Base-by-base conservation (phyloP, 176 grass and related monocot species). In the Lolium rigidum region DNA sequence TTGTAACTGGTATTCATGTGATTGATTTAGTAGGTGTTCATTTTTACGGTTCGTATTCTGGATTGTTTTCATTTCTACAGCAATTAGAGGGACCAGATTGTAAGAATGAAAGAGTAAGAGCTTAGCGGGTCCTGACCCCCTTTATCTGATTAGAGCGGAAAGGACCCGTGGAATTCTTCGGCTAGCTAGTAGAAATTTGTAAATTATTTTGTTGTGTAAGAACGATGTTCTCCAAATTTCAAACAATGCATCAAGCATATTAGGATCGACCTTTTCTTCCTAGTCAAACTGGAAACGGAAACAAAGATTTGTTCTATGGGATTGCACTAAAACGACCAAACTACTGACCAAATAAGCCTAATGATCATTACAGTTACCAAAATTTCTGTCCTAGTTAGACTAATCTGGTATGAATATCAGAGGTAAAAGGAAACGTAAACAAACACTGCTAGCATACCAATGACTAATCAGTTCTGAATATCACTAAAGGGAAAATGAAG, bases 381-480 rank as follows among this genome's bases (percentile, higher is more conserved):
- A 70, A 4, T 70, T 20, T 46, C 9, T 71, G 68, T 22, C 68
- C 39, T 46, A 46, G 18, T 71, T 71, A 71, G 18, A 71, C 39
- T 21, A 46, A 71, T 46, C 10, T 20, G 38, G 12, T 21, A 46
- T 7, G 39, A 71, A 71, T 71, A 46, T 47, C 68, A 71, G 69
- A 20, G 4, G 39, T 22, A 71, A 48, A 11, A 47, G 41, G n/a
- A 48, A 48, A 73, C n/a, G 0, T 73, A 13, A 22, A 47, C 21
- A 80, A 26, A 75, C 22, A 51, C 13, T 51, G 28, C 2, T 80
- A 28, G 1, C 80, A 24, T 89, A 92, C 87, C 93, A 15, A 94
- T 95, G 76, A 20, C 25, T 51, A 68, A 68, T 38, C 10, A 51
- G 46, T 21, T 80, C 9, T 73, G 12, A 52, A 4, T 57, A 31